Evolutionary conservation across 345 rosid genomes (phyloP), one percentile per base, ranked within the genome.

Genomic region (Hibiscus trionum): DNA sequence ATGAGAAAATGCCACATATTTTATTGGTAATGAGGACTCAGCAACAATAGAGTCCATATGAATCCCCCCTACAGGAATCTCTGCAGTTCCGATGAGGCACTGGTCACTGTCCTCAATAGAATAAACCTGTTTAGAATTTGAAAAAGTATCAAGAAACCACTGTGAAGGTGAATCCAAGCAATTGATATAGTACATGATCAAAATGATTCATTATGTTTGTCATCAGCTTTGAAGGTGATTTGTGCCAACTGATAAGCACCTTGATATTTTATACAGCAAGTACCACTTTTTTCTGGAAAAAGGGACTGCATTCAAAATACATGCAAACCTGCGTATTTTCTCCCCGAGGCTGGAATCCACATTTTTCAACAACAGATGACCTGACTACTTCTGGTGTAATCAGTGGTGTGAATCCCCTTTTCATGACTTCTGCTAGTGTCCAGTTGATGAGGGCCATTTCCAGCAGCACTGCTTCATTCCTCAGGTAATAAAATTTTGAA

Each of bases 281-380:
- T 47, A 11, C 52, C 52, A 47, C 15, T 10, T 47, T 11, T 49
- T 4, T 12, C 1, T 5, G 4, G 53, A 2, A 50, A 53, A 73
- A 9, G 12, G 31, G 17, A 50, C 21, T 27, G 42, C 16, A 37
- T 33, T 26, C 33, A 65, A 52, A 21, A 27, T 19, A 59, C 52
- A 64, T 14, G 69, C 71, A 76, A 79, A 94, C 98, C 98, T 94
- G 97, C 44, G 96, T 94, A 78, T 91, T 94, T 74, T 81, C 90
- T 84, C 91, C 96, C 80, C 96, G 98, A 77, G 97, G 98, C 81
- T 91, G 97, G 79, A 94, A 94, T 65, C 97, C 98, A 72, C 98
- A 94, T 85, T 94, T 94, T 81, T 94, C 98, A 75, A 94, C 92
- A 71, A 86, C 79, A 60, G 98, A 88, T 10, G 95, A 88, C 77